A percentile compares a stretch with the other conserved stretches of the same genome.
These are phyloP conservation scores for Flaveria linearis DNA, from an alignment of 129 eudicot genomes.

Conservation along the genomic window DNA sequence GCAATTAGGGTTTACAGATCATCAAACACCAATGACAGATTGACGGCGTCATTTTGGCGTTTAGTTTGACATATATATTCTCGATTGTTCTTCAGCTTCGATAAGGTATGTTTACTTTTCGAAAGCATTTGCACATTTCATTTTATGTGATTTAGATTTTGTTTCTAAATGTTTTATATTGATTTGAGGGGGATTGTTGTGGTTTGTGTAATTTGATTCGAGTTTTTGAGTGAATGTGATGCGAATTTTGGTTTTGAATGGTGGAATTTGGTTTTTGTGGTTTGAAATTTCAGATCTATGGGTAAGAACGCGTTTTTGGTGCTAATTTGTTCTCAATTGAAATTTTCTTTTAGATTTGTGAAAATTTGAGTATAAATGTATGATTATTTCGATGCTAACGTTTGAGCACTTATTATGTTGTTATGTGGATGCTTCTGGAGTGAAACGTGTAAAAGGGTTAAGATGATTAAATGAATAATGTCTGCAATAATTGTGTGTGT, in stretches of 20 bases:
- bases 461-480: not conserved
- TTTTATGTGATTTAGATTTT: not conserved
- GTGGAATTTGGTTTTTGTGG: conserved; percentile 17
- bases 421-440: not conserved
- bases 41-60: conserved; percentile 1
- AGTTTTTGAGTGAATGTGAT: conserved; percentile 19
- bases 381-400: not conserved
- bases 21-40: conserved; percentile 24
- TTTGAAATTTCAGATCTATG: conserved; percentile 48
- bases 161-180: not conserved
- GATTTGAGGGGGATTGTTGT: not conserved
- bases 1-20: conserved; percentile 22
- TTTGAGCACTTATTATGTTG: conserved; percentile 12
- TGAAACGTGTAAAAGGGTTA: conserved; percentile 31
- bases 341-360: conserved; percentile 3
- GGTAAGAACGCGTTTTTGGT: conserved; percentile 17
- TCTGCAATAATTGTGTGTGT: conserved; percentile 21
- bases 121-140: not conserved
- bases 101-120: conserved; percentile 29
- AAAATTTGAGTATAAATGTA: not conserved
- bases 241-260: not conserved
- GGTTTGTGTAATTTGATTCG: conserved; percentile 5
- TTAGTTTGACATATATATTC: not conserved
- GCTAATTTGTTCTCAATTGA: not conserved
- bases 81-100: conserved; percentile 24